These are phyloP conservation scores for Amyloporia xantha DNA, from an alignment of 768 basidiomycete species.

Conservation along the genomic window DNA sequence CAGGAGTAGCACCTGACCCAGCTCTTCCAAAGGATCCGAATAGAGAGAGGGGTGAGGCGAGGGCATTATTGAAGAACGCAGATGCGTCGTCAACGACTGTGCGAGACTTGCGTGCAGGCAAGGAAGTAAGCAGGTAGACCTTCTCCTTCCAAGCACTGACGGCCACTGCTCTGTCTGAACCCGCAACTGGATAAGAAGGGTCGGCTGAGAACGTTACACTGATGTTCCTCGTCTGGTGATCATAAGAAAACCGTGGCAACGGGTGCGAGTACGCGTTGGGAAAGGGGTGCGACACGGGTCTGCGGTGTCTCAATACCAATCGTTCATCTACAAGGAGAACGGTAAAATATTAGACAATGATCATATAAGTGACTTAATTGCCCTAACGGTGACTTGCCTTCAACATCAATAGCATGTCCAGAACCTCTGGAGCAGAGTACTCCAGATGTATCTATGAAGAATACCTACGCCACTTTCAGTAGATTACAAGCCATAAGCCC, in stretches of 20 bases:
- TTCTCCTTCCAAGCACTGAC: conserved; percentile 44
- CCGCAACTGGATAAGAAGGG: conserved; percentile 53
- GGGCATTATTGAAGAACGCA: conserved; percentile 52
- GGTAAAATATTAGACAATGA: conserved; percentile 2
- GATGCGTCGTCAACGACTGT: conserved; percentile 69
- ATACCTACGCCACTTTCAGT: conserved; percentile 43
- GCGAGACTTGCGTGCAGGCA: conserved; percentile 63
- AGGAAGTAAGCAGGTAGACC: conserved; percentile 54
- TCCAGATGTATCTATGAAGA: conserved; percentile 76
- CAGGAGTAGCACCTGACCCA: conserved; percentile 39
- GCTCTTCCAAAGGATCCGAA: conserved; percentile 30
- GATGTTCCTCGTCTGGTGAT: conserved; percentile 48
- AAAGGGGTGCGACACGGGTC: conserved; percentile 69
- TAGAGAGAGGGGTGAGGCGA: conserved; percentile 52
- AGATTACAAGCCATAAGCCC: not conserved
- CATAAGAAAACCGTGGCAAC: conserved; percentile 63
- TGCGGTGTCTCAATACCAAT: conserved; percentile 69
- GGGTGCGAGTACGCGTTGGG: conserved; percentile 76
- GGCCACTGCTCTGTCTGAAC: conserved; percentile 7
- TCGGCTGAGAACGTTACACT: conserved; percentile 53
- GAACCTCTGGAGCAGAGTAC: conserved; percentile 71
- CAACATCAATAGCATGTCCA: conserved; percentile 77
- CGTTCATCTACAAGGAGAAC: conserved; percentile 43
- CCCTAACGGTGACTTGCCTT: conserved; percentile 39
- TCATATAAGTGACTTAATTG: not conserved